phyloP scores from a whole-genome alignment of 805 yeast species.

The Metschnikowia rubicola region DNA sequence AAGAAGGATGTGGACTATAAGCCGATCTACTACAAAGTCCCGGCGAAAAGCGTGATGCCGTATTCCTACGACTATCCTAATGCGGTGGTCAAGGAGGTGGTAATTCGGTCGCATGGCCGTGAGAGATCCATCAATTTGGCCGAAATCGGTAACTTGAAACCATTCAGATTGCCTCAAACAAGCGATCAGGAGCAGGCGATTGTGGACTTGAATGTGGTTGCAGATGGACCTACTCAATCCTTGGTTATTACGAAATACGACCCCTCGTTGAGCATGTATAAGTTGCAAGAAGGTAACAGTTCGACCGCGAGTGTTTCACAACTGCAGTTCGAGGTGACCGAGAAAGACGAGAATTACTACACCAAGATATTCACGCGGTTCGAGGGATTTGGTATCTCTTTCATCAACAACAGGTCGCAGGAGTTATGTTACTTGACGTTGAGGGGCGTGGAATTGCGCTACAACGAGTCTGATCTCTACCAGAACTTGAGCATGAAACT shows the following conservation, averaged over 20 bases:
- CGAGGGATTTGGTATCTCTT: conserved; percentile 84
- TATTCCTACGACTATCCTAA: conserved; percentile 98
- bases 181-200: conserved; percentile 41
- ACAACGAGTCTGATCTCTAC: conserved; percentile 78
- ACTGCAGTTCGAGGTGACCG: conserved; percentile 54
- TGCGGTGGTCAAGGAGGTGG: conserved; percentile 76
- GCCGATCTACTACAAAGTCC: conserved; percentile 78
- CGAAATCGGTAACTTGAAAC: conserved; percentile 87
- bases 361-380: conserved; percentile 58
- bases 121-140: conserved; percentile 82
- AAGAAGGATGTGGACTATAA: conserved; percentile 55
- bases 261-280: conserved; percentile 72
- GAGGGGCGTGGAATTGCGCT: conserved; percentile 75
- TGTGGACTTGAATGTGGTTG: conserved; percentile 87
- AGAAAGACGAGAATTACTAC: conserved; percentile 51
- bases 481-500: conserved; percentile 76
- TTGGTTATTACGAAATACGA: conserved; percentile 81
- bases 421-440: conserved; percentile 84
- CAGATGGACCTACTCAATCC: conserved; percentile 94
- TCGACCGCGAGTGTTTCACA: conserved; percentile 27
- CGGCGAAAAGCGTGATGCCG: conserved; percentile 93
- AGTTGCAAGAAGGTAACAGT: conserved; percentile 35
- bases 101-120: conserved; percentile 66
- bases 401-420: conserved; percentile 64
- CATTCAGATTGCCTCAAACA: conserved; percentile 68